These are phyloP conservation scores for Dioszegia aurantiaca DNA, from an alignment of 768 basidiomycete genomes.

Conservation along the genomic window DNA sequence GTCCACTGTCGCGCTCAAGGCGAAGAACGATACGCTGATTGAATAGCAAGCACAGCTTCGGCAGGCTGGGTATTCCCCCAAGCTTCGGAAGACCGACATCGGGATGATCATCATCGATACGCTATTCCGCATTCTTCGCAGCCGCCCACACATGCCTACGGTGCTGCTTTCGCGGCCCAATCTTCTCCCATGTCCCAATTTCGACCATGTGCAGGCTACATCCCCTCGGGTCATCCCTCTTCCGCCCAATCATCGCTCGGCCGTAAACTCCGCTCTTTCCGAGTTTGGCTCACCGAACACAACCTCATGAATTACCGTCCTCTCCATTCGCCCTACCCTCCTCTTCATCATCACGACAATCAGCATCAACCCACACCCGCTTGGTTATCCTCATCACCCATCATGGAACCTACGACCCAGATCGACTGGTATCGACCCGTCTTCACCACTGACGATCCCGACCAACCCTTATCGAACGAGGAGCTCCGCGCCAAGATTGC, in stretches of 20 bases:
- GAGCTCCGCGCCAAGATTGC: neutral
- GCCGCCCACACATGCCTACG: neutral
- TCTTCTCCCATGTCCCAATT: neutral
- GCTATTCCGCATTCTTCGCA: neutral
- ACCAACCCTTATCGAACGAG: neutral
- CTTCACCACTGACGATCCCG: neutral
- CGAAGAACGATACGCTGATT: neutral
- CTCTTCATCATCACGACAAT: neutral
- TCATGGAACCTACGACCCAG: neutral
- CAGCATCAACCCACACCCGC: too few relatives aligned
- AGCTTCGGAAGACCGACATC: neutral
- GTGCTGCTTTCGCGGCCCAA: neutral
- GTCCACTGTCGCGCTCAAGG: neutral
- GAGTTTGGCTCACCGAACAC: slow-evolving; percentile 2
- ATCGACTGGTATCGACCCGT: neutral
- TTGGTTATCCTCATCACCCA: too few relatives aligned
- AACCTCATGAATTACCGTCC: slow-evolving; percentile 6
- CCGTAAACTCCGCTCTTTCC: neutral
- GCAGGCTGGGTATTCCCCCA: neutral
- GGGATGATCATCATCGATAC: neutral
- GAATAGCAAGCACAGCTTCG: neutral
- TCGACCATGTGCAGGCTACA: neutral
- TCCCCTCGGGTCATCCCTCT: neutral
- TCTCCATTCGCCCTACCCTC: neutral
- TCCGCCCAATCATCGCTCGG: neutral